A percentile compares a stretch with the other conserved stretches of the same genome.
Evolutionary conservation across 106 monocot species (phyloP).

Genomic region (Acorus gramineus): DNA sequence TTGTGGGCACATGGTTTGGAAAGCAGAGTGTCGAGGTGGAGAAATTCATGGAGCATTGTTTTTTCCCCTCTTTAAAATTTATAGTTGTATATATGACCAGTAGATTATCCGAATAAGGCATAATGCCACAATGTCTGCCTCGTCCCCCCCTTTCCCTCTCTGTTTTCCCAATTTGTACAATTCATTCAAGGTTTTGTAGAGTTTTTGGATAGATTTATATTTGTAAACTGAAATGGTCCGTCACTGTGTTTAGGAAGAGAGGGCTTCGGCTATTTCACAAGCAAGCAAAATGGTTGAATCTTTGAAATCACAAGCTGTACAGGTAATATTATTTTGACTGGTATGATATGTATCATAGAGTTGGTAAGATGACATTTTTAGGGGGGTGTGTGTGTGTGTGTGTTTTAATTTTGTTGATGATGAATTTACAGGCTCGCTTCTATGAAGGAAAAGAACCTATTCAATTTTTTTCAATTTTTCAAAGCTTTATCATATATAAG

Average conservation of each 20-base stretch:
- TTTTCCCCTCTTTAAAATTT: neutral
- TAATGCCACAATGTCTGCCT: too few relatives aligned
- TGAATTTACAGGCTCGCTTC: conserved; percentile 39
- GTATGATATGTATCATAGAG: too few relatives aligned
- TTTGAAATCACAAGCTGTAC: conserved; percentile 64
- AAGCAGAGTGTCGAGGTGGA: conserved; percentile 69
- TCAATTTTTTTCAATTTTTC: conserved; percentile 82
- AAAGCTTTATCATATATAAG: conserved; percentile 76
- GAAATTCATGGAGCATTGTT: neutral
- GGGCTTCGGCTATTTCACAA: conserved; percentile 47
- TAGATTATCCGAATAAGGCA: too few relatives aligned
- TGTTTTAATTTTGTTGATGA: conserved; percentile 4
- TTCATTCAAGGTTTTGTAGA: too few relatives aligned
- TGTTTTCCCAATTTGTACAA: too few relatives aligned
- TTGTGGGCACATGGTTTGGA: conserved; percentile 96
- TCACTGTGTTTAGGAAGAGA: conserved; percentile 59
- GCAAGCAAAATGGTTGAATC: conserved; percentile 69
- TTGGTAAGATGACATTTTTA: too few relatives aligned
- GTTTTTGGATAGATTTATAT: too few relatives aligned
- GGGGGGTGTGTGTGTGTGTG: too few relatives aligned
- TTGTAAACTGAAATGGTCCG: neutral
- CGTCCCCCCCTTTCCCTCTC: too few relatives aligned
- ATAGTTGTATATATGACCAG: too few relatives aligned
- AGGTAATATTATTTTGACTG: conserved; percentile 20
- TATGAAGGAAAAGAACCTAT: conserved; percentile 93